Evolutionary conservation across 2,329 filamentous ascomycete species (phyloP).

Genomic region (Trichoderma oligosporum): DNA sequence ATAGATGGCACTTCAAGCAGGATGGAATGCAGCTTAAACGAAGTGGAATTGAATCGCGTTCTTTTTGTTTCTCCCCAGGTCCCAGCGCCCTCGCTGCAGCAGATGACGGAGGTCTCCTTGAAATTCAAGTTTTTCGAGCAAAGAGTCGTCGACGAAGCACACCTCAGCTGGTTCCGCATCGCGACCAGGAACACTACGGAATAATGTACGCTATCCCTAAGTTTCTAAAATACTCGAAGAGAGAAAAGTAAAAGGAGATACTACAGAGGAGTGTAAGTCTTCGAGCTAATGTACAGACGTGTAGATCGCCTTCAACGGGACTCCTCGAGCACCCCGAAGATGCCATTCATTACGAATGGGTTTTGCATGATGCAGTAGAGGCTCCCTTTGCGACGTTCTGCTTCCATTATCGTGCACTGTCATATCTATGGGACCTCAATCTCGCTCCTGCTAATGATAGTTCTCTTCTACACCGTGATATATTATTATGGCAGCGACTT

Average conservation of each 20-base stretch:
- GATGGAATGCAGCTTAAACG: slow-evolving; percentile 32
- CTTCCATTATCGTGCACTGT: slow-evolving; percentile 55
- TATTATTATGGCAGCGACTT: background rate
- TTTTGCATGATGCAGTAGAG: slow-evolving; percentile 49
- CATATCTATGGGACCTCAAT: slow-evolving; percentile 45
- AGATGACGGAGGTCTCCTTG: slow-evolving; percentile 2
- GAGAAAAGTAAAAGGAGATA: background rate
- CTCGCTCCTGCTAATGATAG: slow-evolving; percentile 38
- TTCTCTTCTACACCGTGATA: background rate
- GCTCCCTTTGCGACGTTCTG: slow-evolving; percentile 51
- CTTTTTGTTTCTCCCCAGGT: slow-evolving; percentile 5
- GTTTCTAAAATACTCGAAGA: background rate
- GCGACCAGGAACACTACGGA: slow-evolving; percentile 48
- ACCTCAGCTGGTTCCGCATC: slow-evolving; percentile 42
- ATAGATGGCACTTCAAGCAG: slow-evolving; percentile 39
- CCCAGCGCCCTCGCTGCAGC: background rate
- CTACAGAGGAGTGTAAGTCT: background rate
- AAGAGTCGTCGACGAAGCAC: slow-evolving; percentile 43
- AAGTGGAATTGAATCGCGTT: slow-evolving; percentile 35
- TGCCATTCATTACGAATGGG: slow-evolving; percentile 50
- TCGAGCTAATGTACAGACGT: background rate
- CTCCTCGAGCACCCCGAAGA: slow-evolving; percentile 50
- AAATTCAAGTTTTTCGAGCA: slow-evolving; percentile 39
- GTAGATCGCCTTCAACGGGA: slow-evolving; percentile 50
- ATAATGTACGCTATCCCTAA: slow-evolving; percentile 47